phyloP scores from a whole-genome alignment of 352 stramenopile genomes.

The Globisporangium emineosum region DNA sequence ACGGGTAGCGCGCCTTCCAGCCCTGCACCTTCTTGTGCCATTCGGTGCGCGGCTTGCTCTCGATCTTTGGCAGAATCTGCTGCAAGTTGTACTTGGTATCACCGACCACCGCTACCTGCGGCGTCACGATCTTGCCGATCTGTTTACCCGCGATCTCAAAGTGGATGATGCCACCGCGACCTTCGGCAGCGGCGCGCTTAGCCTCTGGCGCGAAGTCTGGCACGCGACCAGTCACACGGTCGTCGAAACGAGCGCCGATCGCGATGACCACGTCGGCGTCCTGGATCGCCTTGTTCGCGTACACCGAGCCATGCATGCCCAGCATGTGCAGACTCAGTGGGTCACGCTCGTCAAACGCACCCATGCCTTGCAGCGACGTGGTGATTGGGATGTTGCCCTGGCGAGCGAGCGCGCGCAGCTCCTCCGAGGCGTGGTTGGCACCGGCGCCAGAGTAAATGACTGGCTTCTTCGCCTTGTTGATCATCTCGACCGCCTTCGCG shows the following conservation, averaged over 20 bases:
- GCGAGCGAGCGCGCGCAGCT: constrained; percentile 90
- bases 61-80: constrained; percentile 79
- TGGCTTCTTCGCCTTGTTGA: constrained; percentile 94
- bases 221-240: constrained; percentile 94
- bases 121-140: constrained; percentile 84
- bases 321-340: constrained; percentile 95
- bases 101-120: constrained; percentile 68
- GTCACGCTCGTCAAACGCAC: constrained; percentile 92
- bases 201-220: constrained; percentile 92
- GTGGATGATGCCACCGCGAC: constrained; percentile 94
- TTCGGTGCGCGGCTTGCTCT: constrained; percentile 78
- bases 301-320: constrained; percentile 96
- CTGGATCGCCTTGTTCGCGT: constrained; percentile 96
- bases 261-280: constrained; percentile 93
- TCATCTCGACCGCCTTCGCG: constrained; percentile 73
- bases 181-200: constrained; percentile 86
- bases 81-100: constrained; percentile 92
- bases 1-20: constrained; percentile 92
- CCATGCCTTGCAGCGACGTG: constrained; percentile 93
- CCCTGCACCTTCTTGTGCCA: constrained; percentile 91
- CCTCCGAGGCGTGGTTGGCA: constrained; percentile 80
- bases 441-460: constrained; percentile 95
- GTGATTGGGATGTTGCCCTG: constrained; percentile 94
- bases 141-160: constrained; percentile 93
- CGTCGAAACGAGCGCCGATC: constrained; percentile 94